A percentile compares a stretch with the other conserved stretches of the same genome.
phyloP scores from a whole-genome alignment of 2,329 filamentous ascomycete genomes.

The Alternaria sp. region DNA sequence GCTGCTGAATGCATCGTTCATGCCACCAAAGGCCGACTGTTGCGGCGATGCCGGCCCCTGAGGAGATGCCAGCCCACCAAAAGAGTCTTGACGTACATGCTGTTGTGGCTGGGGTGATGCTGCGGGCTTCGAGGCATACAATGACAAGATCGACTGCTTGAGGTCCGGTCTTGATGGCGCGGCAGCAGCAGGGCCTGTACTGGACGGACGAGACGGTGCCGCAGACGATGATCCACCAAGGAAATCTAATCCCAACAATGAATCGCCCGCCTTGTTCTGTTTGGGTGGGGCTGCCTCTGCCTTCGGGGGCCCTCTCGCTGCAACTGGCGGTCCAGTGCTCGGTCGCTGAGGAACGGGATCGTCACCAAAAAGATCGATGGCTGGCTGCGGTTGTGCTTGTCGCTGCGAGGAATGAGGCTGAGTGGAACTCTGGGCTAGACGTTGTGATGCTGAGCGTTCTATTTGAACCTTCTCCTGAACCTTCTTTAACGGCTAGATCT shows the following conservation, averaged over 20 bases:
- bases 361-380: constrained; percentile 83
- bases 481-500: constrained; percentile 66
- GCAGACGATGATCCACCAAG: constrained; percentile 75
- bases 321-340: constrained; percentile 72
- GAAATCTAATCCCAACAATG: constrained; percentile 90
- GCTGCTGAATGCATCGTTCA: constrained; percentile 82
- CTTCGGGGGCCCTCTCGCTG: constrained; percentile 64
- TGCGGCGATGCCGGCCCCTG: constrained; percentile 43
- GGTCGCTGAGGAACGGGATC: constrained; percentile 73
- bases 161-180: constrained; percentile 85
- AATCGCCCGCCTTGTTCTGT: constrained; percentile 78
- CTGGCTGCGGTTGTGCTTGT: constrained; percentile 47
- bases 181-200: constrained; percentile 69
- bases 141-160: constrained; percentile 95
- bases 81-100: constrained; percentile 63
- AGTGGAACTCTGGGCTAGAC: constrained; percentile 51
- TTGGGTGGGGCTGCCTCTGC: constrained; percentile 68
- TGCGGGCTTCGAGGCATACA: constrained; percentile 89
- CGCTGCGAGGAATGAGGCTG: constrained; percentile 41
- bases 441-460: constrained; percentile 66
- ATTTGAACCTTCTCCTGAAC: constrained; percentile 76
- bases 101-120: constrained; percentile 59
- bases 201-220: constrained; percentile 78
- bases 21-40: constrained; percentile 66
- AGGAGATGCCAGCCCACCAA: constrained; percentile 60